Evolutionary conservation across 768 basidiomycete species (phyloP).

Genomic region (Boletales sp.): DNA sequence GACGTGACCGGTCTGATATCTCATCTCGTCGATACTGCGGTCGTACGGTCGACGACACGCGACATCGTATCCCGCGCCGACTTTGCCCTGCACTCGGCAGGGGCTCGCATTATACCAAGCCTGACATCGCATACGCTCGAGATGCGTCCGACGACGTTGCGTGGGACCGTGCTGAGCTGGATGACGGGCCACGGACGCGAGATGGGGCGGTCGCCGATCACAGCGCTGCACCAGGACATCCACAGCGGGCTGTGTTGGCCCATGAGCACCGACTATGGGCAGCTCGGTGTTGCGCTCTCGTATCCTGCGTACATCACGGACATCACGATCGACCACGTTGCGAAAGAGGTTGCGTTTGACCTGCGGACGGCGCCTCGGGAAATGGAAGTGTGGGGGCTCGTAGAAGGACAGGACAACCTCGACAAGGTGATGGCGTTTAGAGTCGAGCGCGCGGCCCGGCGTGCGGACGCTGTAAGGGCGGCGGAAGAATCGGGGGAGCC

Average conservation of each 20-base stretch:
- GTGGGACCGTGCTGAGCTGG: constrained; percentile 47
- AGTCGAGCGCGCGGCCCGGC: constrained; percentile 38
- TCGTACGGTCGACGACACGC: constrained; percentile 61
- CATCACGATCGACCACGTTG: constrained; percentile 85
- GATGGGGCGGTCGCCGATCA: constrained; percentile 78
- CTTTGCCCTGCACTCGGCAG: constrained; percentile 80
- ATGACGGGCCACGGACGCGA: constrained; percentile 61
- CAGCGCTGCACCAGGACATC: constrained; percentile 81
- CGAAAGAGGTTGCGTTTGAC: constrained; percentile 78
- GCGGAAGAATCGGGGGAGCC: constrained; percentile 29
- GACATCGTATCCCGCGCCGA: constrained; percentile 82
- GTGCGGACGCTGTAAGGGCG: constrained; percentile 31
- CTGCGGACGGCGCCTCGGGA: constrained; percentile 75
- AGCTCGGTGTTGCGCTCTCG: constrained; percentile 78
- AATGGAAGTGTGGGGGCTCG: constrained; percentile 89
- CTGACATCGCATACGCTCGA: constrained; percentile 82
- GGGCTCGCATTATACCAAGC: constrained; percentile 74
- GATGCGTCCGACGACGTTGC: constrained; percentile 50
- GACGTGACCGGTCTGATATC: constrained; percentile 69
- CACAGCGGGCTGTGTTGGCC: constrained; percentile 93
- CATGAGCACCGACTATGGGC: constrained; percentile 73
- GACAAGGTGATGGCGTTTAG: constrained; percentile 57
- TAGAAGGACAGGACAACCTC: constrained; percentile 74
- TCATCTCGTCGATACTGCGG: constrained; percentile 72
- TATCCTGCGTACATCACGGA: constrained; percentile 53